Percentiles rank a stretch among this genome's conserved stretches.
Evolutionary conservation across 2,329 filamentous ascomycete genomes (phyloP).

Genomic region (Endothia cerciana): DNA sequence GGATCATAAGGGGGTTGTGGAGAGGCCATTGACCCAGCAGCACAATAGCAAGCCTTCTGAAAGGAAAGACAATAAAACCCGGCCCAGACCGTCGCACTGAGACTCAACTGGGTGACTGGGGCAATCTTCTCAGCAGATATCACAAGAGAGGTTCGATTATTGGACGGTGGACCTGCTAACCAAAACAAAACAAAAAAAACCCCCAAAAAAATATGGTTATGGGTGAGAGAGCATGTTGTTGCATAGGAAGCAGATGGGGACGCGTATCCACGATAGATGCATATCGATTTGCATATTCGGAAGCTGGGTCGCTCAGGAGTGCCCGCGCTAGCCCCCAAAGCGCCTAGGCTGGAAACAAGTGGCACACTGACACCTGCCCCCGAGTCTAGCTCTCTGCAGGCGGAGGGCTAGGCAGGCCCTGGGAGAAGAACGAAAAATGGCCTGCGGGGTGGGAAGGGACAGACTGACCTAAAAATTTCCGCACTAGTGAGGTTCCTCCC

Average conservation of each 20-base stretch:
- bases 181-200: too few relatives aligned
- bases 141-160: too few relatives aligned
- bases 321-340: background rate
- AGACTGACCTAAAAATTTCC: slow-evolving; percentile 16
- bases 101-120: too few relatives aligned
- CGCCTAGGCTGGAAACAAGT: background rate
- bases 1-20: slow-evolving; percentile 1
- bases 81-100: too few relatives aligned
- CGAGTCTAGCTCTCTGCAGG: background rate
- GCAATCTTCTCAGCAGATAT: too few relatives aligned
- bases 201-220: too few relatives aligned
- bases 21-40: slow-evolving; percentile 10
- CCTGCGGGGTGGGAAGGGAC: slow-evolving; percentile 11
- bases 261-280: background rate
- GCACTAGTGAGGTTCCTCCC: slow-evolving; percentile 11
- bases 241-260: too few relatives aligned
- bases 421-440: too few relatives aligned
- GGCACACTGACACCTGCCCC: slow-evolving; percentile 2
- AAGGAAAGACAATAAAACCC: background rate
- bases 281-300: slow-evolving; percentile 9
- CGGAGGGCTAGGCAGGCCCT: too few relatives aligned
- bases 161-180: too few relatives aligned
- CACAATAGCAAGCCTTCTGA: slow-evolving; percentile 3
- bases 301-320: background rate
- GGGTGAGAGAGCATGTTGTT: background rate